A percentile compares a stretch with the other conserved stretches of the same genome.
Conservation (phyloP, 202 grass and related monocot genomes). For the Zizania palustris region DNA sequence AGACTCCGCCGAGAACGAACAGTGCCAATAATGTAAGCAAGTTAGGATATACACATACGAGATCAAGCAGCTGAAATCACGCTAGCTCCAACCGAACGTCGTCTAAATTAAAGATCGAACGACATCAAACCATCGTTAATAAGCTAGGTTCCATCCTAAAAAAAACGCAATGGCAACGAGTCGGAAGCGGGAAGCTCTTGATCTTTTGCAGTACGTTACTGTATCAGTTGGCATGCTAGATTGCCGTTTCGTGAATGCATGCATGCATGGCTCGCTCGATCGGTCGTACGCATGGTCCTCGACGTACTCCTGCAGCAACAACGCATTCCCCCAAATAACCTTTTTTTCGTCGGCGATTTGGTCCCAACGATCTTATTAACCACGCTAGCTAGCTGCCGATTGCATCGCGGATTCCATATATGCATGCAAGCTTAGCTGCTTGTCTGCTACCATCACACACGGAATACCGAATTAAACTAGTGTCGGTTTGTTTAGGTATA, state of each 20-base stretch:
- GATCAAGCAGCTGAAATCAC: not conserved
- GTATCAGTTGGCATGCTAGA: too few relatives aligned
- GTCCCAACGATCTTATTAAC: too few relatives aligned
- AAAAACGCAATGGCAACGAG: not conserved
- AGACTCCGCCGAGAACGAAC: not conserved
- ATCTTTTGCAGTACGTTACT: too few relatives aligned
- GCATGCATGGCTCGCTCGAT: not conserved
- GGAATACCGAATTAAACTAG: too few relatives aligned
- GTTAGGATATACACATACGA: not conserved
- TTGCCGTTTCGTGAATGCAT: not conserved
- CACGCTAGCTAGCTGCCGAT: not conserved
- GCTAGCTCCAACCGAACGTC: not conserved
- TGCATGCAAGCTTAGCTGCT: too few relatives aligned
- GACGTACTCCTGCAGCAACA: too few relatives aligned
- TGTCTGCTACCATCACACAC: too few relatives aligned
- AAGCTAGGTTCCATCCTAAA: not conserved
- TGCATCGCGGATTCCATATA: not conserved
- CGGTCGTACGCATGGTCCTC: not conserved
- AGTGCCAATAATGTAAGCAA: not conserved
- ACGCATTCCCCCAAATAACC: not conserved
- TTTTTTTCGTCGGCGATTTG: not conserved
- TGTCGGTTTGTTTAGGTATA: too few relatives aligned
- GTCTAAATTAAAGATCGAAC: too few relatives aligned
- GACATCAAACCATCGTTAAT: not conserved
- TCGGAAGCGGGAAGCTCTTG: too few relatives aligned